Conservation (phyloP, 768 basidiomycete species). For the Psilocybe cubensis region DNA sequence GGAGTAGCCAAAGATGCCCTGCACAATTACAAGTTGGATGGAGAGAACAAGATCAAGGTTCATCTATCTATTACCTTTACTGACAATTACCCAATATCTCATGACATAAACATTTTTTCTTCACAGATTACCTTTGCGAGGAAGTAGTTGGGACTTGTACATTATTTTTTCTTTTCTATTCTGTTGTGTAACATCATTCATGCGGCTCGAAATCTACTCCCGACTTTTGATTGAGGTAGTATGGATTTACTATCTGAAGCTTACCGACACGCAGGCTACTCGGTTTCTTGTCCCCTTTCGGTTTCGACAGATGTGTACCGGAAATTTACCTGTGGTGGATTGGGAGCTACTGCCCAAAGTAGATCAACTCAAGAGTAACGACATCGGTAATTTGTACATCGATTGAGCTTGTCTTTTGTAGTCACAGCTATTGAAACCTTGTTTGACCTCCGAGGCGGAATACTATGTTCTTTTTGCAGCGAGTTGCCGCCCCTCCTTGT, state of each 20-base stretch:
- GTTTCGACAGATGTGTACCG: no score
- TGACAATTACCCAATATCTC: neutral
- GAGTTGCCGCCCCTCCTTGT: neutral
- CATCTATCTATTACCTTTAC: constrained; percentile 12
- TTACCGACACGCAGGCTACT: no score
- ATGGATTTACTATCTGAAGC: neutral
- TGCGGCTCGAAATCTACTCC: constrained; percentile 11
- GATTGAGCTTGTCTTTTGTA: no score
- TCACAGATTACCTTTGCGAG: constrained; percentile 74
- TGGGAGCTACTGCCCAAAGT: no score
- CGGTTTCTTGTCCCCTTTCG: no score
- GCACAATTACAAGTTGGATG: constrained; percentile 97
- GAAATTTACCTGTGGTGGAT: no score
- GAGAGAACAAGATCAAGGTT: constrained; percentile 98
- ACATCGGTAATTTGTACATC: no score
- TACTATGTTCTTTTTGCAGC: no score
- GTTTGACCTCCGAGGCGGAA: no score
- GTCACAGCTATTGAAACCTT: no score
- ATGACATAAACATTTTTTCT: neutral
- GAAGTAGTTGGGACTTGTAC: constrained; percentile 45
- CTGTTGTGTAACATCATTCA: constrained; percentile 19
- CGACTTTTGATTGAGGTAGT: neutral
- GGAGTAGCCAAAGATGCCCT: constrained; percentile 92
- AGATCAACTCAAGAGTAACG: no score
- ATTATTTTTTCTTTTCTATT: constrained; percentile 13